Evolutionary conservation across 1,139 yeast species (phyloP).

Genomic region (Candida sp.): DNA sequence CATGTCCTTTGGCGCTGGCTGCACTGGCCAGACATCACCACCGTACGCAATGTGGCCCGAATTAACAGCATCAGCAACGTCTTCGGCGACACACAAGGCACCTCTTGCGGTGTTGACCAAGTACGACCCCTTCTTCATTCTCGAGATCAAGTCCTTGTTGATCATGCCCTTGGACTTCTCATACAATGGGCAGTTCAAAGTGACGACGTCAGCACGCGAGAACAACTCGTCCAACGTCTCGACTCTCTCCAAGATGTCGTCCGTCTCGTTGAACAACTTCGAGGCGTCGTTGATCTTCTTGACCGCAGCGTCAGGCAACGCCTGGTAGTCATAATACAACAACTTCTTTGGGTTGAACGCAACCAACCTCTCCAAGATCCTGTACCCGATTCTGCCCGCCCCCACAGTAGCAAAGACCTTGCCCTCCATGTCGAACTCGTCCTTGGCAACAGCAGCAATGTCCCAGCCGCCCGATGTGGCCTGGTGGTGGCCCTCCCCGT

Average conservation of each 20-base stretch:
- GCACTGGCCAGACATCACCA: slow-evolving; percentile 86
- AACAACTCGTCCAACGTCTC: slow-evolving; percentile 71
- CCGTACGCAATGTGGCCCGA: slow-evolving; percentile 77
- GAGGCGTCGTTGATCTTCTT: slow-evolving; percentile 50
- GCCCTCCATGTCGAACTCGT: slow-evolving; percentile 76
- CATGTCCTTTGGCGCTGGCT: slow-evolving; percentile 78
- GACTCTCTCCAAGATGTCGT: slow-evolving; percentile 58
- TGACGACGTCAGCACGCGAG: slow-evolving; percentile 70
- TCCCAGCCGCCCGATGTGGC: slow-evolving; percentile 70
- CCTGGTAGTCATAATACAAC: slow-evolving; percentile 78
- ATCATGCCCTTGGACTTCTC: slow-evolving; percentile 69
- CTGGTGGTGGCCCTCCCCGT: slow-evolving; percentile 79
- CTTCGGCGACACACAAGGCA: slow-evolving; percentile 74
- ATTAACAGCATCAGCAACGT: slow-evolving; percentile 73
- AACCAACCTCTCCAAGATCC: slow-evolving; percentile 72
- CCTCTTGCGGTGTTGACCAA: slow-evolving; percentile 88
- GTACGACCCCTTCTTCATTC: slow-evolving; percentile 80
- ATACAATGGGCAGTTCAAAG: slow-evolving; percentile 81
- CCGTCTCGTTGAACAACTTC: slow-evolving; percentile 40
- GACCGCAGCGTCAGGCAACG: slow-evolving; percentile 60
- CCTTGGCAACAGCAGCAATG: slow-evolving; percentile 78
- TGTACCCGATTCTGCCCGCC: slow-evolving; percentile 82
- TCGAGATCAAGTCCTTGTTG: slow-evolving; percentile 67
- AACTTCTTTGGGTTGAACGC: slow-evolving; percentile 80
- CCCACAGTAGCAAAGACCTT: slow-evolving; percentile 82